Conservation (phyloP, 1,139 yeast species). For the Candida tetrigidarum region DNA sequence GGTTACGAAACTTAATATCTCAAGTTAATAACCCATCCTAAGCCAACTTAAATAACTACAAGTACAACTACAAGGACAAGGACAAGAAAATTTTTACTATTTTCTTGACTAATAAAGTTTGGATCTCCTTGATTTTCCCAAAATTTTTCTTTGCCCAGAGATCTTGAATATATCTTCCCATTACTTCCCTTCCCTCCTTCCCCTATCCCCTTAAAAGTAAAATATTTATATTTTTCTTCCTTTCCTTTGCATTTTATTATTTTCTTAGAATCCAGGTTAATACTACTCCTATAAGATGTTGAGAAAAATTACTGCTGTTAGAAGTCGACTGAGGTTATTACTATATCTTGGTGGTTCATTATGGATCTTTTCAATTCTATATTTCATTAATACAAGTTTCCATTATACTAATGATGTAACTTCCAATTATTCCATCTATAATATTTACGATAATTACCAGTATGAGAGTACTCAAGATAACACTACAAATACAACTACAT, state of each 20-base stretch:
- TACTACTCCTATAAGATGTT: neutral
- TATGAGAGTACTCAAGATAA: no score
- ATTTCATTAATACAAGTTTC: slow-evolving; percentile 1
- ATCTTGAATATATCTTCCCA: no score
- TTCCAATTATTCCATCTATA: slow-evolving; percentile 4
- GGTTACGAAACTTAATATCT: neutral
- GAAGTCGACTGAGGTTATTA: slow-evolving; percentile 1
- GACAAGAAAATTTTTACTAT: neutral
- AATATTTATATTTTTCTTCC: no score
- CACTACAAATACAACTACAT: neutral
- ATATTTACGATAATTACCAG: slow-evolving; percentile 2
- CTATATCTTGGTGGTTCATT: neutral
- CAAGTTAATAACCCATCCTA: no score
- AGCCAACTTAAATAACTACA: no score
- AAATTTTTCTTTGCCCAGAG: no score
- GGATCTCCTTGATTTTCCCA: no score
- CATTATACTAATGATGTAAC: neutral
- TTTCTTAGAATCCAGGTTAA: neutral
- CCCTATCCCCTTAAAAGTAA: no score
- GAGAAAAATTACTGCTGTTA: neutral
- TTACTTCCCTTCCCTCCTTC: no score
- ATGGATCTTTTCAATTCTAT: slow-evolving; percentile 4
- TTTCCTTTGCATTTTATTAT: no score
- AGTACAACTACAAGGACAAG: no score
- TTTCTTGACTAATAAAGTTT: no score